Conservation (phyloP, 371 early-diverging fungal species). For the Funneliformis caledonium region DNA sequence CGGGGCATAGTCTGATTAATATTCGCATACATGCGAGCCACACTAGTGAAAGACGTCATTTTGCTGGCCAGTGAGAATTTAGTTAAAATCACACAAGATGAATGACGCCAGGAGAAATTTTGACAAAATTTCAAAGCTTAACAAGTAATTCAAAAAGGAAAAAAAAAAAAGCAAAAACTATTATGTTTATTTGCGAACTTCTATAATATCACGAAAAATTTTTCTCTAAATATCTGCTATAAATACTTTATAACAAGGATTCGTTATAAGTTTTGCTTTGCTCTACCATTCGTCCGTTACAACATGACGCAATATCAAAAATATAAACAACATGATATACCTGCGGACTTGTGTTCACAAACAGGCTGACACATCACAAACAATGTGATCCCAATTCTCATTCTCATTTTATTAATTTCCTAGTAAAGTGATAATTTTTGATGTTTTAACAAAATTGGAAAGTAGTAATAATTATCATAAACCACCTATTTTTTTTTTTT, state of each 20-base stretch:
- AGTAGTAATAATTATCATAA: background rate
- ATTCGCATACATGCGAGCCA: slow-evolving; percentile 88
- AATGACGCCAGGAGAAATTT: background rate
- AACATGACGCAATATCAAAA: background rate
- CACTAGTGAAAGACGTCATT: slow-evolving; percentile 51
- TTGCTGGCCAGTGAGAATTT: background rate
- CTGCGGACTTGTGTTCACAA: background rate
- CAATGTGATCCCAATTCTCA: too few species aligned
- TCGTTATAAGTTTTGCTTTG: background rate
- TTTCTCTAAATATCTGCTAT: background rate
- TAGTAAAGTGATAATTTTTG: too few species aligned
- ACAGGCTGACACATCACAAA: too few species aligned
- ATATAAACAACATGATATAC: background rate
- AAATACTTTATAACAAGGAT: background rate
- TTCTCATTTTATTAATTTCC: too few species aligned
- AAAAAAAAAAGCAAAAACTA: background rate
- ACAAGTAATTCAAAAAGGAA: background rate
- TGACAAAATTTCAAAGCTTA: background rate
- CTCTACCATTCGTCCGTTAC: background rate
- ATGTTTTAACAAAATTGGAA: too few species aligned
- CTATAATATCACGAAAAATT: background rate
- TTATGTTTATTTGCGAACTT: background rate
- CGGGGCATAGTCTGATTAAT: slow-evolving; percentile 82
- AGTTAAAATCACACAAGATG: background rate
- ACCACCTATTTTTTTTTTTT: background rate